Base-by-base conservation (phyloP, 306 rosid species). In the Cicer bijugum region DNA sequence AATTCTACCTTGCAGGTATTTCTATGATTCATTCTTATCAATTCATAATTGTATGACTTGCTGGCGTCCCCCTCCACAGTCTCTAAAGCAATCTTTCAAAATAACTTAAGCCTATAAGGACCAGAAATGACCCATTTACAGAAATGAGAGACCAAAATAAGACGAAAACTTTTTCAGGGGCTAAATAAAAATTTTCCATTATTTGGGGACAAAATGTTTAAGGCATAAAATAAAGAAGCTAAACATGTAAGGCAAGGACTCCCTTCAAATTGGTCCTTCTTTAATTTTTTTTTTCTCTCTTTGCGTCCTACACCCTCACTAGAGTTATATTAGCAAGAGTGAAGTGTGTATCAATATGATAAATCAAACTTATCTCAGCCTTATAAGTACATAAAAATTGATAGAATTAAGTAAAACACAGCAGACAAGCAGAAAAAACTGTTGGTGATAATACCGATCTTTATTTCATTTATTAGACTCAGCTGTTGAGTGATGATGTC, bases 401-500 rank as follows among this genome's bases (percentile, higher is more conserved):
- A 74, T 16, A 28, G 19, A 75, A 62, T 33, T 20, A 65, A 46
- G 37, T 58, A 71, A 69, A 61, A 58, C 28, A 51, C 11, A 72
- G 66, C 33, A 48, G 44, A 15, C 12, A 38, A 59, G 50, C 40
- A 53, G 17, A 63, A 40, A 44, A 8, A 38, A 72, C 23, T 44
- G 48, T 9, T 43, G 67, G 33, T 2, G 69, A 67, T 45, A 20
- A 35, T 67, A 61, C 12, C 46, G 65, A 64, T 10, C 46, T 53
- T 69, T 16, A 75, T 50, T 28, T 19, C 61, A 51, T 61, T 43
- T 15, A 75, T 71, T 82, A 69, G 39, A 58, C 37, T 45, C 19
- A 71, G 33, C 58, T 78, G 52, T 16, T 75, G 71, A 71, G 69
- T 59, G 59, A 59, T 38, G 65, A 57, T 42, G 66, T 38, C 96